A percentile compares a stretch with the other conserved stretches of the same genome.
Evolutionary conservation across 2,329 filamentous ascomycete species (phyloP).

Genomic region (Stachybotrys chlorohalonatus): DNA sequence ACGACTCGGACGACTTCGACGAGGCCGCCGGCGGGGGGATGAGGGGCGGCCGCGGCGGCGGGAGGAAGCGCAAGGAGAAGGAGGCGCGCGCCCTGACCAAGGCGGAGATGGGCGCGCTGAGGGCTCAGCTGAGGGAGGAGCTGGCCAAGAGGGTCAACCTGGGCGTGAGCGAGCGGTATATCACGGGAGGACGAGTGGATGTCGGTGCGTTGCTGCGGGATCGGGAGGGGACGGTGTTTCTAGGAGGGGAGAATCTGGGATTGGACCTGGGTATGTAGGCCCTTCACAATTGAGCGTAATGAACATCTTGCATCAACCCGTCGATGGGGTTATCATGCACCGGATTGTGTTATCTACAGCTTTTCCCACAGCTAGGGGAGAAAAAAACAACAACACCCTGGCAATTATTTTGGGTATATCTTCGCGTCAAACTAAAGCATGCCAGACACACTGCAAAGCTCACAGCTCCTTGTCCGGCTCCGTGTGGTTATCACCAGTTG

Average conservation of each 20-base stretch:
- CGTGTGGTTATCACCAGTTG: constrained; percentile 23
- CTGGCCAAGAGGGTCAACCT: constrained; percentile 70
- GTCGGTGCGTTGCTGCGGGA: constrained; percentile 60
- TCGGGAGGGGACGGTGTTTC: constrained; percentile 32
- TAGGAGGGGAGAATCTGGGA: constrained; percentile 31
- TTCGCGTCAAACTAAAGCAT: too few species aligned
- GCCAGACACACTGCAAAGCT: not conserved
- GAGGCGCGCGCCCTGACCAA: constrained; percentile 61
- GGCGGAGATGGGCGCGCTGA: constrained; percentile 60
- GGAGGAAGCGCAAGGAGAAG: constrained; percentile 66
- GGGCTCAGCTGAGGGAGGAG: constrained; percentile 63
- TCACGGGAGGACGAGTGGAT: constrained; percentile 79
- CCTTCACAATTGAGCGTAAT: not conserved
- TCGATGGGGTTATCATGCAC: not conserved
- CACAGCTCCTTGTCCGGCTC: constrained; percentile 22
- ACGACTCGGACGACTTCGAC: constrained; percentile 81
- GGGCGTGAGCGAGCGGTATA: constrained; percentile 79
- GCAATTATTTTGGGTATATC: too few species aligned
- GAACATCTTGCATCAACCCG: not conserved
- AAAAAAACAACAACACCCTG: too few species aligned
- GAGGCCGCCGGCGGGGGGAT: constrained; percentile 63
- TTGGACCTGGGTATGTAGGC: constrained; percentile 10
- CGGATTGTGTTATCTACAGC: not conserved
- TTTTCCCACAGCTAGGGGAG: too few species aligned
- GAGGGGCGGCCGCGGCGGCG: constrained; percentile 60